A percentile compares a stretch with the other conserved stretches of the same genome.
phyloP scores from a whole-genome alignment of 768 basidiomycete species.

The Tulasnella sp. region DNA sequence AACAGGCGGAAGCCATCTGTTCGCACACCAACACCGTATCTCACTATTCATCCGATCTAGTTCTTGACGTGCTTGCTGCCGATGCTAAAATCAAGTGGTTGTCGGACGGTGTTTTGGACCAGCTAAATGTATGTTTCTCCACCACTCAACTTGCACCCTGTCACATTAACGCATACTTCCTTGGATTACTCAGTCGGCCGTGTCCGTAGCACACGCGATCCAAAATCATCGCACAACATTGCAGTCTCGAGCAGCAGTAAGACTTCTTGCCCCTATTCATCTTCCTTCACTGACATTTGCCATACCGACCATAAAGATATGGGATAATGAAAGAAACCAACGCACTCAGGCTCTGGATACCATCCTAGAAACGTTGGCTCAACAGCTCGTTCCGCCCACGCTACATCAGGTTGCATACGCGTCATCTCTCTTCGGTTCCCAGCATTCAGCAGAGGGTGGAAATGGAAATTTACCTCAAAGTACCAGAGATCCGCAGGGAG shows the following conservation, averaged over 20 bases:
- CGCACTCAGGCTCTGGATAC: conserved; percentile 51
- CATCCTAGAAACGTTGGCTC: conserved; percentile 58
- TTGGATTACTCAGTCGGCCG: conserved; percentile 42
- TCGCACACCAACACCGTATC: conserved; percentile 49
- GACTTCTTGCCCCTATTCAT: conserved; percentile 16
- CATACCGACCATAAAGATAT: conserved; percentile 37
- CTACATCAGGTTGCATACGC: conserved; percentile 56
- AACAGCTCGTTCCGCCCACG: conserved; percentile 62
- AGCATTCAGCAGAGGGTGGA: conserved; percentile 28
- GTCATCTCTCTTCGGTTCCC: conserved; percentile 71
- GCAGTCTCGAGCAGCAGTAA: conserved; percentile 48
- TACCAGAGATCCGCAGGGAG: neutral
- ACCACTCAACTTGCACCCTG: neutral
- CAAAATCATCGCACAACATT: conserved; percentile 55
- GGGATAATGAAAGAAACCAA: conserved; percentile 52
- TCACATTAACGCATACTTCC: neutral
- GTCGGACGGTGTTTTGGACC: conserved; percentile 57
- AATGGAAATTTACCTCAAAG: conserved; percentile 21
- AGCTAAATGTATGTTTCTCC: conserved; percentile 44
- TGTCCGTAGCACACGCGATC: conserved; percentile 58
- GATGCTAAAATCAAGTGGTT: conserved; percentile 76
- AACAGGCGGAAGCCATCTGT: conserved; percentile 66
- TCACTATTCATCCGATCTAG: conserved; percentile 50
- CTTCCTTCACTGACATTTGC: conserved; percentile 1
- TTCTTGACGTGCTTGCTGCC: conserved; percentile 59